phyloP scores from a whole-genome alignment of 2,329 filamentous ascomycete genomes.

The Paraphaeosphaeria minitans region DNA sequence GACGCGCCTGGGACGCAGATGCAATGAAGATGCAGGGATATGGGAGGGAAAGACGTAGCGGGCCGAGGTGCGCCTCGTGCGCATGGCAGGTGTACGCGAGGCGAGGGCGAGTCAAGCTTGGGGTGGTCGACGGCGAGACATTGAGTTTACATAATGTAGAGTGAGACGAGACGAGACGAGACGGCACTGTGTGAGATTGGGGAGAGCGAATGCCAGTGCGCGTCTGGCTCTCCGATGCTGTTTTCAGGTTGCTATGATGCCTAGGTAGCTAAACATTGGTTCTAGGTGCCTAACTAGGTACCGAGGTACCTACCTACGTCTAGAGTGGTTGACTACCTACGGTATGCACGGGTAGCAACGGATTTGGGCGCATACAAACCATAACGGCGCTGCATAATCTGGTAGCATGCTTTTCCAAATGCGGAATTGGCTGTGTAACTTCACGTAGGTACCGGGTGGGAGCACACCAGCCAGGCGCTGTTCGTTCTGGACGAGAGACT shows the following conservation, averaged over 20 bases:
- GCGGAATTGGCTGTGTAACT: neutral
- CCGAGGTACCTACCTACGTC: no score
- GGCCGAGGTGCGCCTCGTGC: slow-evolving; percentile 1
- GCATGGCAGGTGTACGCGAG: neutral
- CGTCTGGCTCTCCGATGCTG: neutral
- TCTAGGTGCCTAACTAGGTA: no score
- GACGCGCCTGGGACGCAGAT: neutral
- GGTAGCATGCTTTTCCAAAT: neutral
- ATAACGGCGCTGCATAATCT: neutral
- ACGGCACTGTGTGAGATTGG: neutral
- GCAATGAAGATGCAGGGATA: slow-evolving; percentile 1
- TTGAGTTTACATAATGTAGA: neutral
- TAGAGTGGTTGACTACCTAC: neutral
- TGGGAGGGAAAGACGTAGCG: neutral
- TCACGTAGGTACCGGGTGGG: neutral
- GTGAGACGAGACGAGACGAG: neutral
- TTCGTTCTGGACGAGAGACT: neutral
- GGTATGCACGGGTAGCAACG: neutral
- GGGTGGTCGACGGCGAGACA: neutral
- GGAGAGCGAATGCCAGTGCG: no score
- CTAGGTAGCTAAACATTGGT: neutral
- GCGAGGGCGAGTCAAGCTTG: neutral
- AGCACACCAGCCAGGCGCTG: neutral
- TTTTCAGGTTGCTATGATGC: neutral
- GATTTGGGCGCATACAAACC: neutral